These are phyloP conservation scores for Leccinum barrowsii DNA, from an alignment of 768 basidiomycete genomes.

Conservation along the genomic window DNA sequence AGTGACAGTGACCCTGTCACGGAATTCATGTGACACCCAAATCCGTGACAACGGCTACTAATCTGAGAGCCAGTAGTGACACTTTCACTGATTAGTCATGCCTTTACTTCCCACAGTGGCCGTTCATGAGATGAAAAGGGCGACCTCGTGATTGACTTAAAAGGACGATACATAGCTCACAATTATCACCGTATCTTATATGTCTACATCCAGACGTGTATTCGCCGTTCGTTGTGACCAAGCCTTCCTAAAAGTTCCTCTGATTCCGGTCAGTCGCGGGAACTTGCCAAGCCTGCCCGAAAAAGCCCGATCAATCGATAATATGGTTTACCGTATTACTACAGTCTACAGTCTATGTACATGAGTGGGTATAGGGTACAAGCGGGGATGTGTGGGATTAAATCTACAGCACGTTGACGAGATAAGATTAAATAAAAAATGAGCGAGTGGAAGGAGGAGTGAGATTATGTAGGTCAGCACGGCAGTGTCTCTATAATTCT, in stretches of 20 bases:
- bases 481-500: neutral
- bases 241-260: neutral
- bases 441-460: conserved; percentile 9
- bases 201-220: neutral
- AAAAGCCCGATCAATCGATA: neutral
- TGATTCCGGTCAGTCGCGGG: neutral
- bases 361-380: conserved; percentile 7
- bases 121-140: neutral
- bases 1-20: no score
- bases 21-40: no score
- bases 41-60: no score
- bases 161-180: neutral
- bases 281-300: neutral
- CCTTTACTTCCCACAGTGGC: neutral
- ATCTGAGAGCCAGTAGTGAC: no score
- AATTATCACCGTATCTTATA: neutral
- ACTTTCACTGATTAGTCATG: no score
- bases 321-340: conserved; percentile 4
- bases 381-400: conserved; percentile 4
- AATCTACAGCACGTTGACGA: conserved; percentile 18
- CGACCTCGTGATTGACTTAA: neutral
- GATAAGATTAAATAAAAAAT: conserved; percentile 13
- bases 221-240: neutral
- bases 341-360: conserved; percentile 16
- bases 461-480: neutral